phyloP scores from a whole-genome alignment of 2,329 filamentous ascomycete genomes.

The Fusarium sp. region DNA sequence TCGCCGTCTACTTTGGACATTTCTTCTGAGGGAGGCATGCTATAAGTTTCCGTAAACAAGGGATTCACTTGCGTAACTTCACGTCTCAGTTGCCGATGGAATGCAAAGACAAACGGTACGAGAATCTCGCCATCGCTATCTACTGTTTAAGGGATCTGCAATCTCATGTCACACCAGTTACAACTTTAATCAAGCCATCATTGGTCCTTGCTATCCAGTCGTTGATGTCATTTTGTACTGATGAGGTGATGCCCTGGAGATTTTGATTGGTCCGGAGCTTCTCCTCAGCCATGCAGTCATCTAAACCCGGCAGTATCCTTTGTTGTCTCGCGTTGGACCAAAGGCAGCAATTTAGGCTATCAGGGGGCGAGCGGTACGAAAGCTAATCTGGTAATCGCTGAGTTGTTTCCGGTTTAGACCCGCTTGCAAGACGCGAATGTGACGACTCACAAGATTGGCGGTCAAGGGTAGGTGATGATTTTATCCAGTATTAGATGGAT shows the following conservation, averaged over 20 bases:
- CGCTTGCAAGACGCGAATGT: not conserved
- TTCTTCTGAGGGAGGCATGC: not conserved
- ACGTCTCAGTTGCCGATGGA: not conserved
- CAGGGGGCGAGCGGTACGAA: not conserved
- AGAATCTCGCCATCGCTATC: not conserved
- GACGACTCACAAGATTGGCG: not conserved
- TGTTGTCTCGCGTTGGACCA: not conserved
- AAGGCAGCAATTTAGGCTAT: not conserved
- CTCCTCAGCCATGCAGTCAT: not conserved
- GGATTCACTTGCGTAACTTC: not conserved
- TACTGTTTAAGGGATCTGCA: not conserved
- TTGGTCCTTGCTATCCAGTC: not conserved
- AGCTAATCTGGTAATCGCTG: not conserved
- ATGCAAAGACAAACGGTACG: not conserved
- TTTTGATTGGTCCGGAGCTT: not conserved
- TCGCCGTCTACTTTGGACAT: constrained; percentile 1
- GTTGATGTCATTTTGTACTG: constrained; percentile 25
- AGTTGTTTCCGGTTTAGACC: not conserved
- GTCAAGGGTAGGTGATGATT: not conserved
- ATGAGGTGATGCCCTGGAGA: not conserved
- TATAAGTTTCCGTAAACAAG: not conserved
- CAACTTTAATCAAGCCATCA: not conserved
- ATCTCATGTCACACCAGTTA: not conserved
- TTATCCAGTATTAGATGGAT: not conserved
- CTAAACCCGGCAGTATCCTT: not conserved